Evolutionary conservation across 495 filamentous ascomycete species (phyloP), one percentile per base, ranked within the genome.

Genomic region (Aspergillus mulundensis): DNA sequence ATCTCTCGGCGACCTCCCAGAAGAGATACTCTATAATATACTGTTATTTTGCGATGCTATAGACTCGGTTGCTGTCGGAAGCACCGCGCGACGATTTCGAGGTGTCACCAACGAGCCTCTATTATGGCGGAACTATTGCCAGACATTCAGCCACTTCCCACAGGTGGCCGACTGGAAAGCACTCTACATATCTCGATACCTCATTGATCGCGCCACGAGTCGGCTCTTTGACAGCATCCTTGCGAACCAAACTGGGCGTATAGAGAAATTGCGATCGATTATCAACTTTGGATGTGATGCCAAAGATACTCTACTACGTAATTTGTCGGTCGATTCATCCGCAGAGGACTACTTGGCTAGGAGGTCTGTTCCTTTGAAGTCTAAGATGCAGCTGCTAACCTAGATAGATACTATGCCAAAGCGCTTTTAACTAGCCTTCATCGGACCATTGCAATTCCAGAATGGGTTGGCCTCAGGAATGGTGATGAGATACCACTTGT

Each of bases 161-260:
- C n/a, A n/a, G n/a, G n/a, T n/a, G n/a, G n/a, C n/a, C n/a, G 72
- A 91, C 62, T 98, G 94, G 94, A 91, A 85, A 61, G 60, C 64
- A 6, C 75, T 96, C 3, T 97, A 86, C 73, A 64, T 84, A 21
- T 61, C 75, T 39, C 84, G 88, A 57, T 71, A 79, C 34, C 61
- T 62, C 11, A 72, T 77, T 18, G 83, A 94, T 58, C 65, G 62
- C 18, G 64, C 71, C 20, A 83, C 84, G n/a, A 75, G 76, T 15
- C 65, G 63, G 12, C 66, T 85, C 18, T 70, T 98, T 44, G 80
- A 96, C 54, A 80, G 78, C 45, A 86, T 96, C 44, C 73, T 97
- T 41, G 69, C 72, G 23, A 83, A 77, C 16, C 88, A 90, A 64
- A 77, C 81, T 20, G 77, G 81, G 43, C 86, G 91, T 19, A 82